Evolutionary conservation across 2,329 filamentous ascomycete genomes (phyloP).

Genomic region (Phyllosticta citrichinensis): DNA sequence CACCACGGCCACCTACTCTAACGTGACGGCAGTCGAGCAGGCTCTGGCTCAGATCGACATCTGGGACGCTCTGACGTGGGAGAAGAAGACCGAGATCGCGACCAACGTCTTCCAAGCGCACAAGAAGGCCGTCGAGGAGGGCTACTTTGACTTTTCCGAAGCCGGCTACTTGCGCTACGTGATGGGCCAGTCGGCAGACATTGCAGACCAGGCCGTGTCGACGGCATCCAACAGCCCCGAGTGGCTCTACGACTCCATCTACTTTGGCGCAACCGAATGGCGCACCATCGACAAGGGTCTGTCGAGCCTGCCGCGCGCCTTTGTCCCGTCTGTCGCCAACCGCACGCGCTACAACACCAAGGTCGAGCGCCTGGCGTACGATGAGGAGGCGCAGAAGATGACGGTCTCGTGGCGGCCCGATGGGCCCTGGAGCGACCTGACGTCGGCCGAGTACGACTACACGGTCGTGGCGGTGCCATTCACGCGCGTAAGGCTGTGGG

Average conservation of each 20-base stretch:
- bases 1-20: constrained; percentile 19
- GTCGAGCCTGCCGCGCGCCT: constrained; percentile 50
- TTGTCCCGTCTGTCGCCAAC: constrained; percentile 51
- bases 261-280: constrained; percentile 51
- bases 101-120: constrained; percentile 43
- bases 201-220: constrained; percentile 44
- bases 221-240: constrained; percentile 39
- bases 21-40: constrained; percentile 25
- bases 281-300: constrained; percentile 55
- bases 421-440: constrained; percentile 31
- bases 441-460: constrained; percentile 52
- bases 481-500: constrained; percentile 52
- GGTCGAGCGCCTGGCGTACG: constrained; percentile 47
- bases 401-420: constrained; percentile 47
- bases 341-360: constrained; percentile 47
- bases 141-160: constrained; percentile 56
- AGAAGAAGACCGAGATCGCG: constrained; percentile 24
- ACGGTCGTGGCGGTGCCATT: constrained; percentile 57
- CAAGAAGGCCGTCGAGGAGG: constrained; percentile 42
- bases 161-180: constrained; percentile 52
- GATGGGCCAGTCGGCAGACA: constrained; percentile 44
- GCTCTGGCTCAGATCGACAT: constrained; percentile 32
- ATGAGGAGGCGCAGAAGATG: constrained; percentile 42
- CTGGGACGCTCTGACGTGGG: constrained; percentile 24
- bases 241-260: constrained; percentile 46